A percentile compares a stretch with the other conserved stretches of the same genome.
These are phyloP conservation scores for Candida neerlandica DNA, from an alignment of 1,139 yeast species.

Conservation along the genomic window DNA sequence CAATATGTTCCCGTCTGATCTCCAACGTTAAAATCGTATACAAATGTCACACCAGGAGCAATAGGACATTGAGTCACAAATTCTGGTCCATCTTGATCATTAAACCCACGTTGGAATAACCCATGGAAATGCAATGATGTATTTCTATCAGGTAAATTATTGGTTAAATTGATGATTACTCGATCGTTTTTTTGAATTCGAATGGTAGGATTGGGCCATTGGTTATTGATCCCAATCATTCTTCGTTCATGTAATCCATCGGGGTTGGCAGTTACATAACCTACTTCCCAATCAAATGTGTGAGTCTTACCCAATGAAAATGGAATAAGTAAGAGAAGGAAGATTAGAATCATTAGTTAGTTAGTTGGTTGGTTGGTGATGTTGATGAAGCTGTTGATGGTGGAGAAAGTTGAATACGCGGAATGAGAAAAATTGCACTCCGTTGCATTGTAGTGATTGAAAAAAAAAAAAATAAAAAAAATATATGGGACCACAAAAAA, in stretches of 20 bases:
- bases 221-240: slow-evolving; percentile 78
- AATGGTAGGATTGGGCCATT: slow-evolving; percentile 85
- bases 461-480: background rate
- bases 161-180: slow-evolving; percentile 66
- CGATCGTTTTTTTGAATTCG: slow-evolving; percentile 75
- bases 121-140: slow-evolving; percentile 93
- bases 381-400: background rate
- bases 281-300: slow-evolving; percentile 70
- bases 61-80: slow-evolving; percentile 87
- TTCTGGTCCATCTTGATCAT: slow-evolving; percentile 87
- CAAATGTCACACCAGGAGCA: slow-evolving; percentile 67
- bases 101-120: slow-evolving; percentile 72
- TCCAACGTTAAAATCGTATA: slow-evolving; percentile 78
- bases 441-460: background rate
- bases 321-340: background rate
- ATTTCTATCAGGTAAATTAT: slow-evolving; percentile 65
- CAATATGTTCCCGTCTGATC: slow-evolving; percentile 88
- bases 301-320: slow-evolving; percentile 55
- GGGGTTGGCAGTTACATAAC: slow-evolving; percentile 71
- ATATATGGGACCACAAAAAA: background rate
- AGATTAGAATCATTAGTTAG: background rate
- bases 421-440: background rate
- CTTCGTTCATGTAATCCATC: slow-evolving; percentile 70
- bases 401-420: background rate
- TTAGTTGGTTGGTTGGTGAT: background rate